Evolutionary conservation across 352 stramenopile species (phyloP).

Genomic region (Globisporangium heterothallicum): DNA sequence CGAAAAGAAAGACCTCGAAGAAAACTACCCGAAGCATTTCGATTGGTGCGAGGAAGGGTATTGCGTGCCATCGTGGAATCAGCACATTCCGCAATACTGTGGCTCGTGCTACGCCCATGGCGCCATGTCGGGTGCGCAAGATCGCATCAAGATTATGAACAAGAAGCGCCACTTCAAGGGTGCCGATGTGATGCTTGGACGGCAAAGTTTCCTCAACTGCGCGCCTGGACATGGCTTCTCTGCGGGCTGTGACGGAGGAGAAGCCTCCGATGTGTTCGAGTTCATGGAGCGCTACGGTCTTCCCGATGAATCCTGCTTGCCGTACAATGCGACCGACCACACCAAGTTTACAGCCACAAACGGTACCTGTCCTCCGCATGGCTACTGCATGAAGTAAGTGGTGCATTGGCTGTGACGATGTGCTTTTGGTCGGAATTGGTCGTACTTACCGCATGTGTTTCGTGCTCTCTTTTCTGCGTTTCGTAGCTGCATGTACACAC

Average conservation of each 20-base stretch:
- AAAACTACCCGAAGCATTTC: conserved; percentile 61
- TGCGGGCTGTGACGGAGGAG: conserved; percentile 57
- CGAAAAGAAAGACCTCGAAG: conserved; percentile 25
- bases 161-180: conserved; percentile 48
- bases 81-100: conserved; percentile 85
- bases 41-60: conserved; percentile 87
- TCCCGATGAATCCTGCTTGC: conserved; percentile 73
- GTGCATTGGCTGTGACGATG: background rate
- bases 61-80: conserved; percentile 80
- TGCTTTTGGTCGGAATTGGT: background rate
- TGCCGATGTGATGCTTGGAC: conserved; percentile 71
- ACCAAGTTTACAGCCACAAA: conserved; percentile 65
- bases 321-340: conserved; percentile 81
- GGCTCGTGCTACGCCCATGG: conserved; percentile 81
- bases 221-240: conserved; percentile 66
- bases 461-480: background rate
- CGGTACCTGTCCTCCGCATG: conserved; percentile 61
- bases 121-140: conserved; percentile 65
- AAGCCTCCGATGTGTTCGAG: conserved; percentile 73
- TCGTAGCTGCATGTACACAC: conserved; percentile 75
- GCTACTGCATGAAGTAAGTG: conserved; percentile 84
- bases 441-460: too few relatives aligned
- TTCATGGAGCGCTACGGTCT: conserved; percentile 74
- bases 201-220: conserved; percentile 82
- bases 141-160: conserved; percentile 83